phyloP scores from a whole-genome alignment of 306 rosid species.

The Parietaria judaica region DNA sequence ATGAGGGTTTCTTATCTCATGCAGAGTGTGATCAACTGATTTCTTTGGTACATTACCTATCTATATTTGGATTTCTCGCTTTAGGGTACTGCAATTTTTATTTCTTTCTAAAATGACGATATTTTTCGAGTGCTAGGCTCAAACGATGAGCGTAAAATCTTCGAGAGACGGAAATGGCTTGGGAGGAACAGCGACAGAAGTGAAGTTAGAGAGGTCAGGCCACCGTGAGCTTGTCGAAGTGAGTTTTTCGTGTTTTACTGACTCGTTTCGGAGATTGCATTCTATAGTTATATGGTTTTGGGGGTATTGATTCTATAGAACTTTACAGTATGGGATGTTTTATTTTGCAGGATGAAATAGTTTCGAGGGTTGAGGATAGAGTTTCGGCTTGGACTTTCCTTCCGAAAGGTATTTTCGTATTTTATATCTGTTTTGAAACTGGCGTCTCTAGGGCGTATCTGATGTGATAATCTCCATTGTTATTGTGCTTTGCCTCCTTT shows the following conservation, averaged over 20 bases:
- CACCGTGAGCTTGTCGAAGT: slow-evolving; percentile 34
- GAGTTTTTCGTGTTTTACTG: slow-evolving; percentile 14
- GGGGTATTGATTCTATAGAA: background rate
- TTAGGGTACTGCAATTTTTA: background rate
- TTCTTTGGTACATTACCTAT: slow-evolving; percentile 48
- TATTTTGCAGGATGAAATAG: slow-evolving; percentile 53
- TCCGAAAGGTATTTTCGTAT: slow-evolving; percentile 60
- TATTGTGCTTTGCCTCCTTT: slow-evolving; percentile 1
- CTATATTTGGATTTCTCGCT: slow-evolving; percentile 7
- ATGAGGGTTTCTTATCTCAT: slow-evolving; percentile 50
- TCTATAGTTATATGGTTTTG: background rate
- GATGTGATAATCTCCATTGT: background rate
- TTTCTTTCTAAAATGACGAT: slow-evolving; percentile 3
- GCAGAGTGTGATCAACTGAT: slow-evolving; percentile 76
- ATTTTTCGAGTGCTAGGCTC: slow-evolving; percentile 31
- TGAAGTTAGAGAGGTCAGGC: slow-evolving; percentile 18
- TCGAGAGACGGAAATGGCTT: slow-evolving; percentile 23
- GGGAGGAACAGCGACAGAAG: slow-evolving; percentile 13
- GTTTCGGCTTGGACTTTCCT: slow-evolving; percentile 78
- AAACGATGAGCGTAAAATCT: slow-evolving; percentile 25
- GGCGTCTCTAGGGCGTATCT: no score
- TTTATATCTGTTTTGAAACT: no score
- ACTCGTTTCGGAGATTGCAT: background rate
- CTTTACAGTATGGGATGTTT: slow-evolving; percentile 3
- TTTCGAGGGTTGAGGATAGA: slow-evolving; percentile 67